Conservation (phyloP, 805 yeast genomes). For the Wickerhamiella alocasiicola region DNA sequence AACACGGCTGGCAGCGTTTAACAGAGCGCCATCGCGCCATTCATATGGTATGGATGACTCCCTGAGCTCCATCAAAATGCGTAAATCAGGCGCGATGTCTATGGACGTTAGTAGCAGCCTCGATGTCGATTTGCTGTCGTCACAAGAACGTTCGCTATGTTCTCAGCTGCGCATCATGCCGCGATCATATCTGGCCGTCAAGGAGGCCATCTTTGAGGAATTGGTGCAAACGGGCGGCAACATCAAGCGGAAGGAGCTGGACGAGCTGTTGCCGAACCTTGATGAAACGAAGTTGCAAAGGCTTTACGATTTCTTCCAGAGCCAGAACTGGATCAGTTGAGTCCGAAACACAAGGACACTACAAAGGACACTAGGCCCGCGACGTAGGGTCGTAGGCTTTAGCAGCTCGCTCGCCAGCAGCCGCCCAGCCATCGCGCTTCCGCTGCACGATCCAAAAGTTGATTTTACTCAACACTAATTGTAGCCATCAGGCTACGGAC, state of each 20-base stretch:
- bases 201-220: constrained; percentile 79
- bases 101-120: constrained; percentile 45
- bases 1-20: constrained; percentile 42
- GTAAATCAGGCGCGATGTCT: constrained; percentile 26
- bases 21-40: constrained; percentile 16
- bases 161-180: constrained; percentile 75
- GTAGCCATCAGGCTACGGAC: too few species aligned
- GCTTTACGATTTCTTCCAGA: constrained; percentile 84
- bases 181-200: constrained; percentile 86
- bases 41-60: constrained; percentile 12
- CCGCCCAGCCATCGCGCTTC: too few species aligned
- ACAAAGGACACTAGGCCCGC: too few species aligned
- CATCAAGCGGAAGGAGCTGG: constrained; percentile 71
- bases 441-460: too few species aligned
- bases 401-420: too few species aligned
- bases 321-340: constrained; percentile 68
- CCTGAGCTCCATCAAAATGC: constrained; percentile 20
- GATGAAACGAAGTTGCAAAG: constrained; percentile 78
- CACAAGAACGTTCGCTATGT: constrained; percentile 83
- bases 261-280: constrained; percentile 59
- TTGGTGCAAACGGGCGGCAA: constrained; percentile 74
- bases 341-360: not conserved
- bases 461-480: too few species aligned
- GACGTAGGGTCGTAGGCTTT: too few species aligned
- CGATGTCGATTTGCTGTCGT: constrained; percentile 68